Base-by-base conservation (phyloP, 331 rosid genomes). In the Prunus yedoensis region DNA sequence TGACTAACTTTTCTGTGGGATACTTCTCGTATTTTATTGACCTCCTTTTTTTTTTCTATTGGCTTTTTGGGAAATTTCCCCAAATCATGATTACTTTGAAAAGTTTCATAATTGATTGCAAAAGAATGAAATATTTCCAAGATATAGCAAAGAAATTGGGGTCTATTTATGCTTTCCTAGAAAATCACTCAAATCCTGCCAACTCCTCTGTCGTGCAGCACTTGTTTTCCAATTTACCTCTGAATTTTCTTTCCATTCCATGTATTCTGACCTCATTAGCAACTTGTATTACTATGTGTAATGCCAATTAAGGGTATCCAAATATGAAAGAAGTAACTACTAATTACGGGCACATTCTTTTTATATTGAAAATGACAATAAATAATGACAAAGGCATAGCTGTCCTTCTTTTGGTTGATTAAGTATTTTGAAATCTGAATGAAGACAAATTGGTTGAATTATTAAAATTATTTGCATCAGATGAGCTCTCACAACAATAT, bases 31-130 rank as follows among this genome's bases (percentile, higher is more conserved):
- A 60, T 35, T 70, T 77, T 80, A 84, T 81, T 79, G 79, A 53
- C 75, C 78, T 18, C 67, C 23, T 46, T 71, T 60, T 70, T 65
- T 70, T 65, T 82, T 80, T 72, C 73, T 58, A 79, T 82, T 81
- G 74, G 79, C 77, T 81, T 73, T 82, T 77, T 79, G 49, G 83
- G 83, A 83, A 87, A 82, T 77, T 84, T 78, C 30, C 66, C 80
- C 79, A 75, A 81, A 66, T 66, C 89, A 79, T 80, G 85, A 84
- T 86, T 85, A 65, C 83, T 80, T 83, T 78, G 85, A 84, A 91
- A 89, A 89, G 86, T 84, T 84, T 70, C 87, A 78, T 84, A 53
- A 75, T 81, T 81, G 84, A 76, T 75, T 69, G 59, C 86, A 76
- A 71, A 73, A 78, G 67, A 86, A 83, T 38, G 72, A 62, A 50